Evolutionary conservation across 768 basidiomycete genomes (phyloP), one percentile per base, ranked within the genome.

Genomic region (Strobilomyces dryophilus): DNA sequence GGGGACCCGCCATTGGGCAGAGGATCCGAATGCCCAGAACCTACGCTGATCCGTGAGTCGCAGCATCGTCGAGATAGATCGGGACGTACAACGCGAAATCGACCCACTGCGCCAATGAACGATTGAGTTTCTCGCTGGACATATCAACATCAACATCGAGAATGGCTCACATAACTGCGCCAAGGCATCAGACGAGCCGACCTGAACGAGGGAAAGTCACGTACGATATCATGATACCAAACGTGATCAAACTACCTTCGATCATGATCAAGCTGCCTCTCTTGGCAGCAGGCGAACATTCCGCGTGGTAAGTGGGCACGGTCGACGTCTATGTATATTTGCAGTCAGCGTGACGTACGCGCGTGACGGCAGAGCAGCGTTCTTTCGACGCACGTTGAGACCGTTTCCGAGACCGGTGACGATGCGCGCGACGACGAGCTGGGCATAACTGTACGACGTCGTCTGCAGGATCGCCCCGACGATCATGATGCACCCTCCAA

Each of bases 381-480:
- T 24, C 1, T 3, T 26, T 39, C 17, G 1, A 68, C 75, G 11
- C 54, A 80, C 79, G 57, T 82, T 83, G 40, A 85, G 62, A 21
- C 83, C 84, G 55, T 86, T 85, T 17, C 84, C 83, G n/a, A 85
- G 58, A 15, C 84, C 83, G 4, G 82, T 83, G 41, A 83, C 59
- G 50, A 81, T 73, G 10, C 84, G 76, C 4, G 82, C 84, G 15
- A 84, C 79, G 40, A 84, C 73, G 55, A 87, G 75, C 59, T 84
- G 83, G 0, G 79, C 72, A 53, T 84, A 84, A 52, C 77, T 75
- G 52, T 74, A 82, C 3, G 83, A 77, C 5, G 81, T 69, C 14
- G 78, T 64, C 60, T 85, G 83, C 12, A 85, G 69, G 51, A 84
- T 80, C 8, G 82, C 82, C 7, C 85, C 85, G 34, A 81, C 69